phyloP scores from a whole-genome alignment of 805 yeast genomes.

The Pichia insulana region DNA sequence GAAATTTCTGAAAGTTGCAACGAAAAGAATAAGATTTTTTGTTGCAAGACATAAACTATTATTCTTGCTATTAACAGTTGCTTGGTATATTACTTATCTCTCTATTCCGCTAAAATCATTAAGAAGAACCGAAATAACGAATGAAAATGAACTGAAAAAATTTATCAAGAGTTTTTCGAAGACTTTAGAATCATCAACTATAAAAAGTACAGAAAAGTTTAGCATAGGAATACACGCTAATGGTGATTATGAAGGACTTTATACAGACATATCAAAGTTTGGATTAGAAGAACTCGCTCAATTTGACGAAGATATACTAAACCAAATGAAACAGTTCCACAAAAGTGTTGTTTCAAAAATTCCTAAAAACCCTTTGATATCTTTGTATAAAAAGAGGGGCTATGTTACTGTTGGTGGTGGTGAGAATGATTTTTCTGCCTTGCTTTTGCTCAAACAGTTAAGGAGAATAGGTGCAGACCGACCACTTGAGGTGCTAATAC shows the following conservation, averaged over 20 bases:
- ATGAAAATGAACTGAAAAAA: background rate
- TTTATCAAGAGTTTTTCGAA: background rate
- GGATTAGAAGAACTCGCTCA: slow-evolving; percentile 19
- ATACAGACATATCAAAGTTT: background rate
- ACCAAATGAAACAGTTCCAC: slow-evolving; percentile 25
- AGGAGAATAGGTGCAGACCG: slow-evolving; percentile 56
- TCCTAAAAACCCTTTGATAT: slow-evolving; percentile 18
- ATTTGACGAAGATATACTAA: slow-evolving; percentile 22
- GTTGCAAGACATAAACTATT: no score
- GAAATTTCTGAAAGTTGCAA: no score
- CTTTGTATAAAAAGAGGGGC: slow-evolving; percentile 32
- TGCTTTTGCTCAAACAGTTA: slow-evolving; percentile 52
- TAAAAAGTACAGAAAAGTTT: background rate
- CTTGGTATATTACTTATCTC: no score
- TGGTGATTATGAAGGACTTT: background rate
- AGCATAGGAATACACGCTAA: background rate
- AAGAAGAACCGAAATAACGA: background rate
- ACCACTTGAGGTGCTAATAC: slow-evolving; percentile 79
- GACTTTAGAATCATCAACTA: background rate
- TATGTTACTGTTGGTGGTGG: slow-evolving; percentile 76
- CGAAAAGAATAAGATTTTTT: no score
- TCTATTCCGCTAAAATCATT: no score
- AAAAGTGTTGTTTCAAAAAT: slow-evolving; percentile 21
- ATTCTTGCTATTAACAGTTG: no score
- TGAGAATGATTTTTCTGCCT: slow-evolving; percentile 58